phyloP scores from a whole-genome alignment of 1,139 yeast species.

The Candida sp. region DNA sequence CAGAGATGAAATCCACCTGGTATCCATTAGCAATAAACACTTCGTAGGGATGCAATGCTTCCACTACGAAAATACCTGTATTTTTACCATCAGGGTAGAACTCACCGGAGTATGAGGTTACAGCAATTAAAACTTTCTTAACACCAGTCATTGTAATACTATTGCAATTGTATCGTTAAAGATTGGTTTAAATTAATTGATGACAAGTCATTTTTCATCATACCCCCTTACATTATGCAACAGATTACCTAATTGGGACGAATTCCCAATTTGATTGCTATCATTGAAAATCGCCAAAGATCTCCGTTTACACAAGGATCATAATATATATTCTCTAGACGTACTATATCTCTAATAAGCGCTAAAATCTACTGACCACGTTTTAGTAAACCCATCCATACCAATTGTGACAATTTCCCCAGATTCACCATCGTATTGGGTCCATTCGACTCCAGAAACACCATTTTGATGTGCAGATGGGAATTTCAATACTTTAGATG shows the following conservation, averaged over 20 bases:
- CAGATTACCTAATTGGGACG: not conserved
- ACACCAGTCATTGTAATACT: not conserved
- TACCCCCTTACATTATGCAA: not conserved
- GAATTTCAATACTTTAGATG: slow-evolving; percentile 70
- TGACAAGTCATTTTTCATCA: too few species aligned
- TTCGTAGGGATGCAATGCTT: slow-evolving; percentile 56
- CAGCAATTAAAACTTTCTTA: slow-evolving; percentile 46
- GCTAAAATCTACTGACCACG: slow-evolving; percentile 55
- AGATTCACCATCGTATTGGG: slow-evolving; percentile 25
- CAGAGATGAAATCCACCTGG: slow-evolving; percentile 55
- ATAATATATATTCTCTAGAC: too few species aligned
- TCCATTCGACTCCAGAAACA: slow-evolving; percentile 74
- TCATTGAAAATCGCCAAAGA: too few species aligned
- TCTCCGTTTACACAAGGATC: too few species aligned
- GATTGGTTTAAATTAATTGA: too few species aligned
- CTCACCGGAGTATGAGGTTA: slow-evolving; percentile 46
- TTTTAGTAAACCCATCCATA: slow-evolving; percentile 74
- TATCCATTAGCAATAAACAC: slow-evolving; percentile 43
- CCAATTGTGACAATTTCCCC: slow-evolving; percentile 66
- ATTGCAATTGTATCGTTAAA: not conserved
- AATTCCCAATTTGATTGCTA: not conserved
- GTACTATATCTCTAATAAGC: slow-evolving; percentile 9
- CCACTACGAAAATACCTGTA: slow-evolving; percentile 55
- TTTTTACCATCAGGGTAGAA: slow-evolving; percentile 54
- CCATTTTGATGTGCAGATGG: slow-evolving; percentile 90